Base-by-base conservation (phyloP, 352 stramenopile genomes). In the Globisporangium rhizosaccharum region DNA sequence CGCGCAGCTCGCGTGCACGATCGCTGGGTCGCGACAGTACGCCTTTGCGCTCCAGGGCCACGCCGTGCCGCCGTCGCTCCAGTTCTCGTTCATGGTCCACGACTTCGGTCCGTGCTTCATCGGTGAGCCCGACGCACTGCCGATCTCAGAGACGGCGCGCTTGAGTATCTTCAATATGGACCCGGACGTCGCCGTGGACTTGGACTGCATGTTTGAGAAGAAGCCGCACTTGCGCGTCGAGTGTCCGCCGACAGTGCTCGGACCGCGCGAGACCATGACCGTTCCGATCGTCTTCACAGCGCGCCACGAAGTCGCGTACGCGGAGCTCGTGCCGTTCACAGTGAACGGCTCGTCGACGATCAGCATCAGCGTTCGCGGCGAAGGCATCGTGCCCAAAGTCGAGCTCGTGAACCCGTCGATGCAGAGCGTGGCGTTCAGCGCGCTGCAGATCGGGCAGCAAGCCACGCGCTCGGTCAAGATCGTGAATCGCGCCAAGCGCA, bases 71-170 rank as follows among this genome's bases (percentile, higher is more conserved):
- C 93, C 93, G 9, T 88, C 79, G 18, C 54, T 98, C 20, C 76
- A 92, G 28, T 97, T 98, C 48, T 96, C 85, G 7, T 96, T 97
- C 68, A 85, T 75, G 14, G 59, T 88, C 12, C 75, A 96, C 57
- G 87, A 98, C 64, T 98, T 98, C 75, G 91, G 92, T 0, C 63
- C 88, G 26, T 97, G 90, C 62, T 98, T 98, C 36, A 80, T 97
- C 49, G 79, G 87, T n/a, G 86, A 90, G 51, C 68, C 76, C 2
- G 90, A 93, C 45, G 71, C 72, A 3, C 53, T 70, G 8, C 72
- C 74, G 4, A 68, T 85, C 23, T 59, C 74, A 0, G 89, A 97
- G 64, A 77, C 70, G 8, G 52, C 62, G 18, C 67, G 66, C 0
- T 62, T 98, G 17, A 74, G 65, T 0, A 84, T 98, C 11, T 87